Percentiles rank a stretch among this genome's conserved stretches.
Evolutionary conservation across 2,329 filamentous ascomycete species (phyloP).

Genomic region (Ophiostoma montium): DNA sequence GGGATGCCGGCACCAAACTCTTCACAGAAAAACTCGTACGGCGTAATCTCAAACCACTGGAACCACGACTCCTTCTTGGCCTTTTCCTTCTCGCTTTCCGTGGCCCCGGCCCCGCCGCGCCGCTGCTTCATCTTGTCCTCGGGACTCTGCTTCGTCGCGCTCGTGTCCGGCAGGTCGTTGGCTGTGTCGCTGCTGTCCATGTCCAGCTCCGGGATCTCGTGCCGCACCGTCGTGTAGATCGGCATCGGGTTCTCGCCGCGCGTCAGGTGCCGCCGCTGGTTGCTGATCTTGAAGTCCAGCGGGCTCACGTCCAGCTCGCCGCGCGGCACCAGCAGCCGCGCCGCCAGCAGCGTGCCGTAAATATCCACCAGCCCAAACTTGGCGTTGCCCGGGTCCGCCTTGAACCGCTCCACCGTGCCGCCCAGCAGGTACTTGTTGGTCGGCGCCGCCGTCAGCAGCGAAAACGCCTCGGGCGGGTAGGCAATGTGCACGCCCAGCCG

Average conservation of each 20-base stretch:
- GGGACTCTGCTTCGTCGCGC: background rate
- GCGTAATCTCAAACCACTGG: constrained; percentile 94
- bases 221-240: constrained; percentile 89
- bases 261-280: constrained; percentile 62
- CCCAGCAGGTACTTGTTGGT: constrained; percentile 86
- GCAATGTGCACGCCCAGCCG: constrained; percentile 81
- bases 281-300: constrained; percentile 78
- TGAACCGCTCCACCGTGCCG: constrained; percentile 82
- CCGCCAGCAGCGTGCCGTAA: constrained; percentile 76
- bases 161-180: constrained; percentile 17
- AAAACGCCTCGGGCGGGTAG: constrained; percentile 73
- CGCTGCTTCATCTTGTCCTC: background rate
- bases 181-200: constrained; percentile 16
- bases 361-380: constrained; percentile 86
- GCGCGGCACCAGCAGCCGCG: constrained; percentile 71
- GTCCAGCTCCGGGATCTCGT: constrained; percentile 69
- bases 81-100: constrained; percentile 28
- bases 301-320: constrained; percentile 67
- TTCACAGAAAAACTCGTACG: constrained; percentile 91
- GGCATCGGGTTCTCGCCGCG: constrained; percentile 74
- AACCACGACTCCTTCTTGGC: constrained; percentile 70
- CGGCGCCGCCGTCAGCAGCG: constrained; percentile 69
- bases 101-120: constrained; percentile 15
- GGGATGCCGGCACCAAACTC: constrained; percentile 85
- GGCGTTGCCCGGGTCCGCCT: constrained; percentile 60